Conservation (phyloP, 2,329 filamentous ascomycete species). For the Microsporum audouinii region DNA sequence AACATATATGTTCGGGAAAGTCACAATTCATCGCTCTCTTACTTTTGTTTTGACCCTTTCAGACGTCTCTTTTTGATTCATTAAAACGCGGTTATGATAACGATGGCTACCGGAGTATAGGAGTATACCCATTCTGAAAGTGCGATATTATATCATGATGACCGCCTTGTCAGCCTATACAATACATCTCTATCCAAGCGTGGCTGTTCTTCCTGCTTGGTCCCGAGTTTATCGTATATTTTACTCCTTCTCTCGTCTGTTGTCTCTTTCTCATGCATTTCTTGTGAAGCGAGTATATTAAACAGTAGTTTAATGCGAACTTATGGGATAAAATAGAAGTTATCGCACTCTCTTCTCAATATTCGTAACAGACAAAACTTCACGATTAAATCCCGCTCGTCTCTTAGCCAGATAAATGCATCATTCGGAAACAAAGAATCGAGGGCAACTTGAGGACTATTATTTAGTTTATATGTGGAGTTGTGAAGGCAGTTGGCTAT, state of each 20-base stretch:
- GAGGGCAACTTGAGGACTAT: not conserved
- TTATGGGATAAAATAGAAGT: not conserved
- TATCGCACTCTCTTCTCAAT: not conserved
- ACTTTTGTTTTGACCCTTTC: not conserved
- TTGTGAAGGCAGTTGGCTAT: not conserved
- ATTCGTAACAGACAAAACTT: not conserved
- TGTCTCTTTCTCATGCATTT: not conserved
- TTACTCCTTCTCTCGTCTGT: not conserved
- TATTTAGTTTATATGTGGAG: not conserved
- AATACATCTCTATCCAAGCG: not conserved
- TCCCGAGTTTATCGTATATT: not conserved
- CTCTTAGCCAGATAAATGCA: not conserved
- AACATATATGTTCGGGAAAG: slow-evolving; percentile 1
- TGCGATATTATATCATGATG: slow-evolving; percentile 2
- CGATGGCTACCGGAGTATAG: not conserved
- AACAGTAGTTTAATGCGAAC: not conserved
- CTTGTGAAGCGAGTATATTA: not conserved
- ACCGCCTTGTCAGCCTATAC: not conserved
- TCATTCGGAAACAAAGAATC: not conserved
- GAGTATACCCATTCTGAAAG: not conserved
- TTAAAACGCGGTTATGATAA: not conserved
- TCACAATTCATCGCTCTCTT: not conserved
- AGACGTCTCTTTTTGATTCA: not conserved
- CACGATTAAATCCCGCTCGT: not conserved
- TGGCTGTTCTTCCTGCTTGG: not conserved